These are phyloP conservation scores for Selaginella tamariscina DNA, from an alignment of 75 land plant genomes.

Conservation along the genomic window DNA sequence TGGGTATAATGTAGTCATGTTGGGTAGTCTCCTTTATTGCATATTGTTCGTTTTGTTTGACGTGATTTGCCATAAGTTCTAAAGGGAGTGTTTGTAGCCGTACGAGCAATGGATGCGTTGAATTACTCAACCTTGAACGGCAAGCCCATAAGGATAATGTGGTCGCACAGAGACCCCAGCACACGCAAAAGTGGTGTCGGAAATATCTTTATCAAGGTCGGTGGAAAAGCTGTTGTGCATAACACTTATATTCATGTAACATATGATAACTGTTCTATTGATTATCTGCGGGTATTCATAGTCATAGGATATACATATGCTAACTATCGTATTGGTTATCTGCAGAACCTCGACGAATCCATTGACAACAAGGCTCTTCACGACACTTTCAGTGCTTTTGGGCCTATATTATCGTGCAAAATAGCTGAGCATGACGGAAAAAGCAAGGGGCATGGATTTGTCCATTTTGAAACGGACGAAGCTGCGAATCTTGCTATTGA, in stretches of 20 bases:
- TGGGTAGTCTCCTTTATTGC: not conserved
- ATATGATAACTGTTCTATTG: not conserved
- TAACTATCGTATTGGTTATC: not conserved
- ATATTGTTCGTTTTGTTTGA: too few relatives aligned
- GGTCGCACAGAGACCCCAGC: slow-evolving; percentile 50
- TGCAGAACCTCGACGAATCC: slow-evolving; percentile 47
- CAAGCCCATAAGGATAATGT: slow-evolving; percentile 40
- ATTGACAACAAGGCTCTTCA: slow-evolving; percentile 37
- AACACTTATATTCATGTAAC: not conserved
- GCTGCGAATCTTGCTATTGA: slow-evolving; percentile 47
- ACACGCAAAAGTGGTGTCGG: slow-evolving; percentile 43
- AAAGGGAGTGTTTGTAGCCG: slow-evolving; percentile 34
- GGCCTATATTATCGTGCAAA: slow-evolving; percentile 50
- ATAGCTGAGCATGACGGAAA: slow-evolving; percentile 42
- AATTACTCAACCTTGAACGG: slow-evolving; percentile 47
- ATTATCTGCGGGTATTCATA: not conserved
- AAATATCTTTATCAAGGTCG: slow-evolving; percentile 57
- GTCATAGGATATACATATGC: not conserved
- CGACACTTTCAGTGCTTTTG: slow-evolving; percentile 35
- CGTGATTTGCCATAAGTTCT: too few relatives aligned
- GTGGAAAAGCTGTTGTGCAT: not conserved
- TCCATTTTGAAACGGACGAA: slow-evolving; percentile 55
- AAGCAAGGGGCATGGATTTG: slow-evolving; percentile 61
- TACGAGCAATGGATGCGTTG: slow-evolving; percentile 41
- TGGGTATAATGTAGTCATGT: too few relatives aligned